Percentiles rank a stretch among this genome's conserved stretches.
Conservation (phyloP, 345 rosid genomes). For the Sonneratia alba region DNA sequence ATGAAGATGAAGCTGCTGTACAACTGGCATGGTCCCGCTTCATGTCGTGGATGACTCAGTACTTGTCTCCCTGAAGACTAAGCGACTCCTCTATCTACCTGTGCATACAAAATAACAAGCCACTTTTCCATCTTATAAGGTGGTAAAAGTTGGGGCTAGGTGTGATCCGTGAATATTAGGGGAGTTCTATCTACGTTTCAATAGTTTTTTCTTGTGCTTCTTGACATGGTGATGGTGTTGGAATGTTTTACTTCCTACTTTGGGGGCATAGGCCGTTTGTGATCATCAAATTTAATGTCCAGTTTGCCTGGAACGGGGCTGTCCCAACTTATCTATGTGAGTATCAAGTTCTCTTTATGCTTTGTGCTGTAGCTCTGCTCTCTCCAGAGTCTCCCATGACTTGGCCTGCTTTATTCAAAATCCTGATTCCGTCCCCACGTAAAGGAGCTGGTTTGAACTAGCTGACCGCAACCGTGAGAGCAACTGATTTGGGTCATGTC, state of each 20-base stretch:
- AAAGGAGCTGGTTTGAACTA: not conserved
- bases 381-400: too few species aligned
- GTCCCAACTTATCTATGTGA: too few species aligned
- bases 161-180: not conserved
- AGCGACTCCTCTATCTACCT: not conserved
- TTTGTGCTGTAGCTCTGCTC: too few species aligned
- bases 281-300: not conserved
- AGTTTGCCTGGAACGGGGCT: too few species aligned
- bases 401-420: not conserved
- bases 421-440: not conserved
- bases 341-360: too few species aligned
- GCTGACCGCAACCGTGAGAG: not conserved
- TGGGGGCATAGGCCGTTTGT: not conserved
- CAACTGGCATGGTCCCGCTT: conserved; percentile 92
- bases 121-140: not conserved
- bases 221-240: not conserved
- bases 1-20: conserved; percentile 71
- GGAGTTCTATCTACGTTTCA: not conserved
- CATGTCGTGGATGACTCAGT: conserved; percentile 65
- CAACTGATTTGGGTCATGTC: not conserved
- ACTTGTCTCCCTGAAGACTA: conserved; percentile 23
- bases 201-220: not conserved
- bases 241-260: not conserved
- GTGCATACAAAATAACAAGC: not conserved
- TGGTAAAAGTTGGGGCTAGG: not conserved